Conservation (phyloP, 306 rosid species). For the Fragaria ananassa region DNA sequence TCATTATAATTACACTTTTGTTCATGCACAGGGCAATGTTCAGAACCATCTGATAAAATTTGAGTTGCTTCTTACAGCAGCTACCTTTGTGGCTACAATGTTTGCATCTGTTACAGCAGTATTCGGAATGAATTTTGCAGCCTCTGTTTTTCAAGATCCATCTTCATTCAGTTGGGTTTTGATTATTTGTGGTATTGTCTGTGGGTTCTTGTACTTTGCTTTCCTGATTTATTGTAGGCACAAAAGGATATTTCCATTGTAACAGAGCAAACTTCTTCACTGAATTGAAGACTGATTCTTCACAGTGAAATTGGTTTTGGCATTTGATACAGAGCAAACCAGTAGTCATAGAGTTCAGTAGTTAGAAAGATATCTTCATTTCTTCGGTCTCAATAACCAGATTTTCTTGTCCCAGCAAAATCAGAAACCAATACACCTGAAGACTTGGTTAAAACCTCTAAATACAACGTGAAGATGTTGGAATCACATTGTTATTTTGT, state of each 20-base stretch:
- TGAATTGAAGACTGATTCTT: conserved; percentile 15
- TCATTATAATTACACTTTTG: conserved; percentile 7
- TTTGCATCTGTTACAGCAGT: conserved; percentile 79
- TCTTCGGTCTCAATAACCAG: not conserved
- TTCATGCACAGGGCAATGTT: conserved; percentile 71
- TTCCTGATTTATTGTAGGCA: conserved; percentile 62
- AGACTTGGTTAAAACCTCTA: not conserved
- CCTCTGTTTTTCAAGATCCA: conserved; percentile 51
- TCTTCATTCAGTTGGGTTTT: conserved; percentile 61
- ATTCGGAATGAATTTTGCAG: conserved; percentile 80
- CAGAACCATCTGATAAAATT: conserved; percentile 91
- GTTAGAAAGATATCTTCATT: not conserved
- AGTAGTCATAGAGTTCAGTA: not conserved
- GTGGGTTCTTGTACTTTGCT: conserved; percentile 48
- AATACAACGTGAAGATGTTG: not conserved
- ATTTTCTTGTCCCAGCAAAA: not conserved
- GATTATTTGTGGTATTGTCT: conserved; percentile 44
- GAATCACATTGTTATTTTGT: not conserved
- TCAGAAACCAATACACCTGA: conserved; percentile 8
- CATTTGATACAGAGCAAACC: not conserved
- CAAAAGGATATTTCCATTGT: conserved; percentile 69
- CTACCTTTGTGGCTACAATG: conserved; percentile 72
- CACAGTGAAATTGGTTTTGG: not conserved
- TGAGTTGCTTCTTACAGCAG: conserved; percentile 89
- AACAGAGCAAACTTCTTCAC: conserved; percentile 17